These are phyloP conservation scores for Raphanus sativus DNA, from an alignment of 345 rosid genomes.

Conservation along the genomic window DNA sequence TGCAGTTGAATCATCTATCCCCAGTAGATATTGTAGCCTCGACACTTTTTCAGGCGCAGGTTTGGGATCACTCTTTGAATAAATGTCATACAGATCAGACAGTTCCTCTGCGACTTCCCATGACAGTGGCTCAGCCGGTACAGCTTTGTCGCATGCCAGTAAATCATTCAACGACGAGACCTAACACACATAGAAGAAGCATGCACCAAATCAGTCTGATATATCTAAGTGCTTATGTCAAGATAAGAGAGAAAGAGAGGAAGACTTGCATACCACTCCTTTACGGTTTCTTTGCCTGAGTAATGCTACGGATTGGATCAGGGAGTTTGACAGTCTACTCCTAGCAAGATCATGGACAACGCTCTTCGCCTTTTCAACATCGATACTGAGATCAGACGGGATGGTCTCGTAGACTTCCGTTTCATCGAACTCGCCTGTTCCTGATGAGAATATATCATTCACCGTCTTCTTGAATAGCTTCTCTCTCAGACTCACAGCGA, in stretches of 20 bases:
- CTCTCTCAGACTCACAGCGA: constrained; percentile 69
- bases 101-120: constrained; percentile 92
- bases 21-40: constrained; percentile 77
- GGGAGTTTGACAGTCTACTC: constrained; percentile 73
- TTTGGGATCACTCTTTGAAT: constrained; percentile 59
- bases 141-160: constrained; percentile 96
- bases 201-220: constrained; percentile 60
- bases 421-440: constrained; percentile 93
- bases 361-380: constrained; percentile 65
- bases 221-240: constrained; percentile 44
- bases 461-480: constrained; percentile 85
- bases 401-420: constrained; percentile 83
- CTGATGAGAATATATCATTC: constrained; percentile 90
- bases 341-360: constrained; percentile 73
- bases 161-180: constrained; percentile 79
- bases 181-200: constrained; percentile 38
- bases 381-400: constrained; percentile 79
- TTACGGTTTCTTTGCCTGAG: constrained; percentile 75
- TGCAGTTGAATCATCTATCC: constrained; percentile 77
- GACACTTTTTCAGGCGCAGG: constrained; percentile 65
- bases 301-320: constrained; percentile 86
- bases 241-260: constrained; percentile 43
- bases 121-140: constrained; percentile 68
- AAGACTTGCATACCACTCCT: constrained; percentile 63
- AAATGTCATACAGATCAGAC: constrained; percentile 63